phyloP scores from a whole-genome alignment of 441 rosid species.

The Gossypium schwendimanii region DNA sequence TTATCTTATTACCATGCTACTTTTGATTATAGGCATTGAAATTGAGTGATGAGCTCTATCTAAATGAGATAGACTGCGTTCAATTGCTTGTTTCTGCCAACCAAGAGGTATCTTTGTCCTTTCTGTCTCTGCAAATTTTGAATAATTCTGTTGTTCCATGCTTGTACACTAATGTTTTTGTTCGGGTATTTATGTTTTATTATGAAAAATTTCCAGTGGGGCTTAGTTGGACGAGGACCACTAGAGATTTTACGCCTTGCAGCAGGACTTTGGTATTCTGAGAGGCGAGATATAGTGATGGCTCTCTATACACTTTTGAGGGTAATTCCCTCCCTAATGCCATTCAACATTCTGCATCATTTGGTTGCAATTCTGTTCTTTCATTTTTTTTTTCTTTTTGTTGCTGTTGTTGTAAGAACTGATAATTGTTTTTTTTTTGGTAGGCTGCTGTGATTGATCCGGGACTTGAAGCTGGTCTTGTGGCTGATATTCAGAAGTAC shows the following conservation, averaged over 20 bases:
- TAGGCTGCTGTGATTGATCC: constrained; percentile 94
- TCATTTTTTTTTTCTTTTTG: constrained; percentile 3
- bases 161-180: not conserved
- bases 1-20: not conserved
- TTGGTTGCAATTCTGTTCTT: not conserved
- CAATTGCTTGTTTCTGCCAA: constrained; percentile 77
- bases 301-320: constrained; percentile 72
- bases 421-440: constrained; percentile 21
- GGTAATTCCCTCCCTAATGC: constrained; percentile 33
- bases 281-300: constrained; percentile 74
- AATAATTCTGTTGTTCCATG: not conserved
- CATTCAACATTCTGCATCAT: not conserved
- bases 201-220: constrained; percentile 44
- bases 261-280: constrained; percentile 90
- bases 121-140: constrained; percentile 16
- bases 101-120: constrained; percentile 61
- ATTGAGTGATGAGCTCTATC: constrained; percentile 85
- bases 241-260: constrained; percentile 82
- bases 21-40: constrained; percentile 51
- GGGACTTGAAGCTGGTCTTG: constrained; percentile 63
- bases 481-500: constrained; percentile 66
- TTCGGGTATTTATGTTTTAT: constrained; percentile 8
- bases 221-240: constrained; percentile 75
- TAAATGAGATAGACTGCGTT: constrained; percentile 83
- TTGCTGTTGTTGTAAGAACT: constrained; percentile 8